phyloP scores from a whole-genome alignment of 2,329 filamentous ascomycete species.

The Akanthomyces muscarius region DNA sequence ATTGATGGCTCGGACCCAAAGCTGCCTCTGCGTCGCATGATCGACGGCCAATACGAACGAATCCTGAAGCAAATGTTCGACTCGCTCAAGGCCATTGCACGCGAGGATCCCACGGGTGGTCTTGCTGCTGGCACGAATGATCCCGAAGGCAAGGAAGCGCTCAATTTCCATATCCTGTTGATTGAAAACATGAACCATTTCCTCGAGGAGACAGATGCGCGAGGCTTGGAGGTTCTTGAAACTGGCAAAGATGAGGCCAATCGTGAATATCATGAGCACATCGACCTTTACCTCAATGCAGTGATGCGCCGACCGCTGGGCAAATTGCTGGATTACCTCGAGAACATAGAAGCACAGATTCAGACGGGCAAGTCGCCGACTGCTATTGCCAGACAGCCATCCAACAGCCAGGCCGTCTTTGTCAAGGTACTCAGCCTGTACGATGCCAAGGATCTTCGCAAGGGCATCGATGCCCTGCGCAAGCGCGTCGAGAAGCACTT shows the following conservation, averaged over 20 bases:
- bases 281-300: constrained; percentile 79
- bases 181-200: constrained; percentile 99
- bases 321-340: constrained; percentile 85
- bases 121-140: constrained; percentile 44
- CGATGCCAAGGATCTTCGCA: constrained; percentile 79
- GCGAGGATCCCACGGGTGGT: constrained; percentile 56
- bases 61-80: constrained; percentile 97
- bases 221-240: constrained; percentile 69
- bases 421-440: constrained; percentile 80
- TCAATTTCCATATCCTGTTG: constrained; percentile 94
- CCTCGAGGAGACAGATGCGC: constrained; percentile 80
- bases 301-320: constrained; percentile 87
- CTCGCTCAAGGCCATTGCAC: constrained; percentile 88
- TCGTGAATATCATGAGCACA: constrained; percentile 78
- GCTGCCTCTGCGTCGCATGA: constrained; percentile 65
- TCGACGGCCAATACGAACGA: constrained; percentile 83
- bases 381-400: constrained; percentile 72
- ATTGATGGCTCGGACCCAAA: constrained; percentile 55
- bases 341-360: constrained; percentile 75
- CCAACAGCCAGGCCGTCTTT: constrained; percentile 76
- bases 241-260: constrained; percentile 78
- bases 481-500: constrained; percentile 98
- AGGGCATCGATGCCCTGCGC: constrained; percentile 82
- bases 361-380: constrained; percentile 55
- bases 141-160: constrained; percentile 87